Evolutionary conservation across 768 basidiomycete genomes (phyloP).

Genomic region (Boletus patriciae): DNA sequence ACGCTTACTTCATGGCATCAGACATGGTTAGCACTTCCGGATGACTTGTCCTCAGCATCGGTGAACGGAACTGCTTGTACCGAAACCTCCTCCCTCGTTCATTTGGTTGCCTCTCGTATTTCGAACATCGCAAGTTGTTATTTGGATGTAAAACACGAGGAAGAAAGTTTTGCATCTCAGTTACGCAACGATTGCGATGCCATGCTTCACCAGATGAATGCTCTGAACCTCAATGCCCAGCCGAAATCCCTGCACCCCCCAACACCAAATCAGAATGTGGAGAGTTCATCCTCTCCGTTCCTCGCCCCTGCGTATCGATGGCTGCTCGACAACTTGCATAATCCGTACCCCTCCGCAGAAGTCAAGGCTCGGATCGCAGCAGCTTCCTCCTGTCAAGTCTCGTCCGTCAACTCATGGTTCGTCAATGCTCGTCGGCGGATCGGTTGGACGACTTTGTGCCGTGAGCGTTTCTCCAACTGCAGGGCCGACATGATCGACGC

Average conservation of each 20-base stretch:
- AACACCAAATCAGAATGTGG: background rate
- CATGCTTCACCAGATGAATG: constrained; percentile 3
- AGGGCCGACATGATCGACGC: constrained; percentile 29
- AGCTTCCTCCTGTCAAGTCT: constrained; percentile 16
- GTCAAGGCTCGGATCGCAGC: constrained; percentile 27
- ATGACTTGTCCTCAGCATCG: background rate
- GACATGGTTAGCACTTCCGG: background rate
- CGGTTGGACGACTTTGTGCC: constrained; percentile 49
- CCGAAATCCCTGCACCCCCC: background rate
- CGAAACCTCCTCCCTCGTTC: background rate
- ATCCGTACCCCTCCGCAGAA: constrained; percentile 48
- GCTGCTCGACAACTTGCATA: constrained; percentile 47
- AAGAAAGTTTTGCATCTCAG: background rate
- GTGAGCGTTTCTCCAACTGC: constrained; percentile 25
- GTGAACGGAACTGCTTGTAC: background rate
- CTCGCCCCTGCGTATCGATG: constrained; percentile 36
- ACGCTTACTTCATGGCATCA: constrained; percentile 1
- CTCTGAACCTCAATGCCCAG: background rate
- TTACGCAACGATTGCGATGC: constrained; percentile 5
- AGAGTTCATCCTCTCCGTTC: background rate
- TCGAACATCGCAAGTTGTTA: constrained; percentile 1
- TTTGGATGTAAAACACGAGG: background rate
- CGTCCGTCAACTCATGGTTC: constrained; percentile 49
- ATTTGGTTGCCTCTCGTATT: constrained; percentile 5
- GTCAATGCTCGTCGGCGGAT: constrained; percentile 47